These are phyloP conservation scores for Lasiodiplodia sp. DNA, from an alignment of 2,329 filamentous ascomycete species.

Conservation along the genomic window DNA sequence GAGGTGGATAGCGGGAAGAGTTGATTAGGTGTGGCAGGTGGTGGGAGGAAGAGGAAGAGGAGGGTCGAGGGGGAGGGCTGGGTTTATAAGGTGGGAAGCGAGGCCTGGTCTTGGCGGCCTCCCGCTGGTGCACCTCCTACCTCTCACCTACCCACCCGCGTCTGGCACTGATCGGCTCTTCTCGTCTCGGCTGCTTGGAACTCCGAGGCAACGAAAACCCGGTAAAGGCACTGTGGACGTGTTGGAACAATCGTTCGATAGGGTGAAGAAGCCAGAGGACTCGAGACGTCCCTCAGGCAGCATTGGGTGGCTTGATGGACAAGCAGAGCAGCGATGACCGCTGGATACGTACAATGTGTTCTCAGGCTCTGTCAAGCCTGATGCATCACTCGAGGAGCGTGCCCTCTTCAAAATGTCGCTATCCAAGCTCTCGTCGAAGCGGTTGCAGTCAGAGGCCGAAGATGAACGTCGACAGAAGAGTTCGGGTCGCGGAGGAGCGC, in stretches of 20 bases:
- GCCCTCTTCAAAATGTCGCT: not conserved
- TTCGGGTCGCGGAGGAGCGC: not conserved
- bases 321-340: not conserved
- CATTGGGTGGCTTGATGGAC: not conserved
- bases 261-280: not conserved
- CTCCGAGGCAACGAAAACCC: not conserved
- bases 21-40: not conserved
- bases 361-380: not conserved
- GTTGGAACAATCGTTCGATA: not conserved
- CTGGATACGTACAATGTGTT: not conserved
- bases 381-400: not conserved
- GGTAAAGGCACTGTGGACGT: not conserved
- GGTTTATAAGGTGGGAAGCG: slow-evolving; percentile 25
- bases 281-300: not conserved
- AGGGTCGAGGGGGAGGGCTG: slow-evolving; percentile 9
- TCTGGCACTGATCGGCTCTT: slow-evolving; percentile 6
- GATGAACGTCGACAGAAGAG: not conserved
- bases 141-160: slow-evolving; percentile 15
- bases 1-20: not conserved
- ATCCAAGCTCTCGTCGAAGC: not conserved
- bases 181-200: not conserved
- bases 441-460: not conserved
- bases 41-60: slow-evolving; percentile 11
- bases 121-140: slow-evolving; percentile 23
- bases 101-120: slow-evolving; percentile 27